Conservation (phyloP, 2,329 filamentous ascomycete species). For the Graphiopsis chlorocephala region DNA sequence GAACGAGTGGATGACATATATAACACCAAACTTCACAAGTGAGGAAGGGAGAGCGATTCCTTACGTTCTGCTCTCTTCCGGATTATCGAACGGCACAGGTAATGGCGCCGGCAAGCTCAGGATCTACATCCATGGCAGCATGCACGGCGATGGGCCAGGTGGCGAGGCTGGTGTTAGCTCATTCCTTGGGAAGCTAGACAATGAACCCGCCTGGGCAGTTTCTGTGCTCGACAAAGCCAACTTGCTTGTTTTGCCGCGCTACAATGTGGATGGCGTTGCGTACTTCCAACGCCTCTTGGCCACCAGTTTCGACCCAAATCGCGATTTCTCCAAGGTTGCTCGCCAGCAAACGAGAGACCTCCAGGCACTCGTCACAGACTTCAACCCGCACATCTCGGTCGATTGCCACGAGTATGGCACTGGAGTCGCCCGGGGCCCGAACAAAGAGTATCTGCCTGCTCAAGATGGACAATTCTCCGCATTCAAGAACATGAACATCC, state of each 20-base stretch:
- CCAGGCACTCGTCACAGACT: slow-evolving; percentile 14
- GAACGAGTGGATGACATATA: slow-evolving; percentile 35
- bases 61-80: slow-evolving; percentile 31
- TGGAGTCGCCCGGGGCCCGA: background rate
- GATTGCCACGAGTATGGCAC: slow-evolving; percentile 30
- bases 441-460: slow-evolving; percentile 17
- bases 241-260: slow-evolving; percentile 36
- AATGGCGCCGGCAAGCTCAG: slow-evolving; percentile 29
- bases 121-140: slow-evolving; percentile 38
- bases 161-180: slow-evolving; percentile 38
- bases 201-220: slow-evolving; percentile 33
- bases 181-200: slow-evolving; percentile 36
- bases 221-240: slow-evolving; percentile 35
- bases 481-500: slow-evolving; percentile 39
- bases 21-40: slow-evolving; percentile 29
- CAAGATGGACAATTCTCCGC: slow-evolving; percentile 36
- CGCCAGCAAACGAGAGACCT: slow-evolving; percentile 37
- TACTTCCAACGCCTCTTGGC: slow-evolving; percentile 38
- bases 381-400: slow-evolving; percentile 30
- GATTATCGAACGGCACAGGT: slow-evolving; percentile 15
- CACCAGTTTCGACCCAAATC: slow-evolving; percentile 38
- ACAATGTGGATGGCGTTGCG: slow-evolving; percentile 38
- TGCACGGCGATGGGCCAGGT: slow-evolving; percentile 40
- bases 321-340: slow-evolving; percentile 37
- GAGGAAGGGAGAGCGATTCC: slow-evolving; percentile 36